These are phyloP conservation scores for Coemansia sp. DNA, from an alignment of 192 early-diverging fungal genomes.

Conservation along the genomic window DNA sequence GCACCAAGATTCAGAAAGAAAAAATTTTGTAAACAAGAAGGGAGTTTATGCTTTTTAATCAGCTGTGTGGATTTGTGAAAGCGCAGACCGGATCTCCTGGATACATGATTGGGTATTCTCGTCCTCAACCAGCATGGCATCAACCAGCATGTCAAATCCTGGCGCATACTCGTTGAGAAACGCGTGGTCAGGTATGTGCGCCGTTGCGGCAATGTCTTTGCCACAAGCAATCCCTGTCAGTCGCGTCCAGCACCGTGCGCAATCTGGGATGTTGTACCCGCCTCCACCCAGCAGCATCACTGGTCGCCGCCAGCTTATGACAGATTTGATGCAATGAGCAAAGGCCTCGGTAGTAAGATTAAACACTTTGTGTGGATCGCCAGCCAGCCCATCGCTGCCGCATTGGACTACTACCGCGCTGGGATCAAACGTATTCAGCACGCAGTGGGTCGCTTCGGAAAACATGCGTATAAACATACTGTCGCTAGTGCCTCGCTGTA, in stretches of 20 bases:
- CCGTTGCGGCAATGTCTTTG: conserved; percentile 3
- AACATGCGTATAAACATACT: conserved; percentile 78
- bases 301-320: conserved; percentile 18
- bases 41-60: too few relatives aligned
- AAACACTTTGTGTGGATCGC: conserved; percentile 43
- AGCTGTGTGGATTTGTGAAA: conserved; percentile 2
- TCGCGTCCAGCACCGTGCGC: conserved; percentile 91
- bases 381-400: conserved; percentile 60
- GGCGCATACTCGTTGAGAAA: conserved; percentile 63
- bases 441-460: conserved; percentile 64
- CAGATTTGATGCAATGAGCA: conserved; percentile 14
- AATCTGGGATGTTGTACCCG: conserved; percentile 89
- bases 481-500: conserved; percentile 86
- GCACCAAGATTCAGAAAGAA: neutral
- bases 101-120: conserved; percentile 15
- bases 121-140: conserved; percentile 16
- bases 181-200: conserved; percentile 65
- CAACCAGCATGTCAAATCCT: conserved; percentile 34
- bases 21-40: too few relatives aligned
- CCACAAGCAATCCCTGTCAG: conserved; percentile 76
- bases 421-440: conserved; percentile 74
- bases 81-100: neutral
- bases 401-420: conserved; percentile 89
- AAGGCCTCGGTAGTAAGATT: conserved; percentile 41
- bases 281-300: conserved; percentile 55